Percentiles rank a stretch among this genome's conserved stretches.
Evolutionary conservation across 2,329 filamentous ascomycete genomes (phyloP).

Genomic region (Biscogniauxia mediterranea): DNA sequence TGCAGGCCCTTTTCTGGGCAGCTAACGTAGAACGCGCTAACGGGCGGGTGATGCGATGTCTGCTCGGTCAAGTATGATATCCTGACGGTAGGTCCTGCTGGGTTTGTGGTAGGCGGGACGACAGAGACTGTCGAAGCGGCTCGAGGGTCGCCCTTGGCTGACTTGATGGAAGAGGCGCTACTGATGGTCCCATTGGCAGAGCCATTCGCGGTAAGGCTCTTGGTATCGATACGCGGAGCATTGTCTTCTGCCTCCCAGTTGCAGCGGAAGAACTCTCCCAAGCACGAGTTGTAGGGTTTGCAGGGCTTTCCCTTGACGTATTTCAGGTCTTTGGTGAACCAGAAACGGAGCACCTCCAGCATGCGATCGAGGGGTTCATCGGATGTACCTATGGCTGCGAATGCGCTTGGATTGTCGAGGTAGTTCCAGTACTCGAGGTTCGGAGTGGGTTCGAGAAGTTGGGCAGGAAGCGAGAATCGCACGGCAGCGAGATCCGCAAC

Average conservation of each 20-base stretch:
- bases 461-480: slow-evolving; percentile 91
- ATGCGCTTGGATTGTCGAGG: slow-evolving; percentile 89
- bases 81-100: slow-evolving; percentile 57
- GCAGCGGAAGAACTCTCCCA: slow-evolving; percentile 98
- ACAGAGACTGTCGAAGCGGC: slow-evolving; percentile 51
- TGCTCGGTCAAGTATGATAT: slow-evolving; percentile 96
- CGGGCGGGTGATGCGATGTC: slow-evolving; percentile 95
- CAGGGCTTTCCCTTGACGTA: slow-evolving; percentile 98
- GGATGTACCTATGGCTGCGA: slow-evolving; percentile 78
- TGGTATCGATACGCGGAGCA: slow-evolving; percentile 62
- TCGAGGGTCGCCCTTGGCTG: slow-evolving; percentile 40
- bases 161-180: slow-evolving; percentile 50
- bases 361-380: slow-evolving; percentile 90
- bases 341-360: slow-evolving; percentile 91
- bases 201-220: slow-evolving; percentile 33
- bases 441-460: slow-evolving; percentile 91
- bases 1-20: slow-evolving; percentile 88
- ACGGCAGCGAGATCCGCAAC: slow-evolving; percentile 94
- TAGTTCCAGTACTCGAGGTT: slow-evolving; percentile 99
- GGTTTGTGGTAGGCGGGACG: slow-evolving; percentile 44
- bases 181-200: slow-evolving; percentile 32
- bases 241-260: slow-evolving; percentile 92
- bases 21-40: slow-evolving; percentile 91
- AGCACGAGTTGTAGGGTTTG: slow-evolving; percentile 96
- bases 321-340: slow-evolving; percentile 99